A percentile compares a stretch with the other conserved stretches of the same genome.
These are phyloP conservation scores for Aspergillus nanangensis DNA, from an alignment of 495 filamentous ascomycete species.

Conservation along the genomic window DNA sequence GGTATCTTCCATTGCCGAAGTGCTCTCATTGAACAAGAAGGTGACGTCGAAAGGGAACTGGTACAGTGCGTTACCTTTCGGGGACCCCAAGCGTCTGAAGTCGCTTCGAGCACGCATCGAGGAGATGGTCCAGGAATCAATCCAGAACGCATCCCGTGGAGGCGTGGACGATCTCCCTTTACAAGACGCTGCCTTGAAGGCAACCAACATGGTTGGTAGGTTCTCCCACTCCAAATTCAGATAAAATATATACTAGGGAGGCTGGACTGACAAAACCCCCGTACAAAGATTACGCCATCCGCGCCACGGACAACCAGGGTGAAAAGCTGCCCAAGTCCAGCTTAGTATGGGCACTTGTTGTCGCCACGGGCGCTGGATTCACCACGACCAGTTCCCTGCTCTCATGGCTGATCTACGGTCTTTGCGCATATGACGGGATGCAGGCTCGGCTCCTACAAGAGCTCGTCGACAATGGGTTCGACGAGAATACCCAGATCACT, in stretches of 20 bases:
- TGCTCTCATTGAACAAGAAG: constrained; percentile 49
- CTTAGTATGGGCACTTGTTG: constrained; percentile 23
- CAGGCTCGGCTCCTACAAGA: constrained; percentile 52
- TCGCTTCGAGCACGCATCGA: constrained; percentile 20
- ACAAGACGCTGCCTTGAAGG: constrained; percentile 46
- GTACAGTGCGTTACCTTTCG: constrained; percentile 49
- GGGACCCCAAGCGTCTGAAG: constrained; percentile 37
- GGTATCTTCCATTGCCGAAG: constrained; percentile 34
- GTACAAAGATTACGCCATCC: constrained; percentile 36
- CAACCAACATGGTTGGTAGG: constrained; percentile 41
- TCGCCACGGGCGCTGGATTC: constrained; percentile 48
- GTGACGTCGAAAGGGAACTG: constrained; percentile 43
- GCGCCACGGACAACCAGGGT: constrained; percentile 48
- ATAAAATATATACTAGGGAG: too few relatives aligned
- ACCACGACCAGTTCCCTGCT: constrained; percentile 48
- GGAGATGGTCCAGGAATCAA: constrained; percentile 33
- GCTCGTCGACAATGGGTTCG: constrained; percentile 44
- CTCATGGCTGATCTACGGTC: constrained; percentile 49
- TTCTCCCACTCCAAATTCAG: too few relatives aligned
- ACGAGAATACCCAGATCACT: constrained; percentile 29
- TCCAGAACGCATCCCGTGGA: constrained; percentile 21
- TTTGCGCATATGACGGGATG: constrained; percentile 43
- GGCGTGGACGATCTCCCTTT: constrained; percentile 41
- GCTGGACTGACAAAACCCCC: too few relatives aligned
- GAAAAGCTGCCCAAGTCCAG: constrained; percentile 41